Evolutionary conservation across 495 filamentous ascomycete species (phyloP), one percentile per base, ranked within the genome.

Genomic region (Hypomontagnella submonticulosa): DNA sequence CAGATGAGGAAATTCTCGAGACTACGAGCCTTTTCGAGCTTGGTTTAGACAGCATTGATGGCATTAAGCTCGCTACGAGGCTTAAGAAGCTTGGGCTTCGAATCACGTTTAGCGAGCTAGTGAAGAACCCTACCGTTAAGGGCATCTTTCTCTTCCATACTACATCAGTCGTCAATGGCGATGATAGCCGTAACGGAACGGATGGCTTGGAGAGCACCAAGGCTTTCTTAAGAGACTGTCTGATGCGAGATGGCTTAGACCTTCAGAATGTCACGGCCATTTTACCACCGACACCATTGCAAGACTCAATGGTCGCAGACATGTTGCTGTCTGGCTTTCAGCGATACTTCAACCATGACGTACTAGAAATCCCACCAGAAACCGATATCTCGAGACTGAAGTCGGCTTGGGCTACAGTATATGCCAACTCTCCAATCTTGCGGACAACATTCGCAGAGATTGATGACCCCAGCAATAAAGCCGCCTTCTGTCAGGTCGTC

Each of bases 281-380:
- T 15, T 76, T 90, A 13, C 89, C 87, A 2, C 76, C 84, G 4
- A 90, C 92, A 0, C 89, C 92, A 10, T 79, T 94, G 2, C 93
- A 97, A 73, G 90, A 95, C 67, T 88, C 85, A 34, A 92, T 97
- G 84, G 78, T 96, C 41, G 87, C 87, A 0, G 85, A 89, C 48
- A 95, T 94, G 82, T 57, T 90, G 6, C 76, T 81, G 15, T 91
- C 90, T 0, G 76, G 84, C 7, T 89, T 86, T 56, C 77, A 78
- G 19, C 79, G 85, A 59, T 96, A 97, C 72, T 93, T 92, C 76
- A 96, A 93, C 61, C 88, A 90, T 59, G 88, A 94, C 67, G 74
- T 87, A 3, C 73, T 93, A 42, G 83, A 85, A 34, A 69, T 92
- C 0, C 59, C 77, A 2, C 56, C 71, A 0, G 63, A 77, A 0